Evolutionary conservation across 2,329 filamentous ascomycete species (phyloP), one percentile per base, ranked within the genome.

Genomic region (Ceratocystis cubensis): DNA sequence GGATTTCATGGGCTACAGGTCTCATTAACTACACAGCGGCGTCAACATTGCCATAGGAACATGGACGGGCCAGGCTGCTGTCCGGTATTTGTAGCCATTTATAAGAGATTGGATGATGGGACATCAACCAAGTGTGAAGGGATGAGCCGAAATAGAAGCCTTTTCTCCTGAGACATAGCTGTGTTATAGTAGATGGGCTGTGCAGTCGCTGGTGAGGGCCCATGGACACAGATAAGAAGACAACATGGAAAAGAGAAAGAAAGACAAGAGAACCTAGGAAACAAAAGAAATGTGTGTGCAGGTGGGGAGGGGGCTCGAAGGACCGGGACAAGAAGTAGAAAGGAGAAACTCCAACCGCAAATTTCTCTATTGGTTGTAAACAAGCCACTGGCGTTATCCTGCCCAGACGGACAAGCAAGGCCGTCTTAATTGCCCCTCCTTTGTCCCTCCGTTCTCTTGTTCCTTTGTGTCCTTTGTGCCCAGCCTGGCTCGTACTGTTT

Each of bases 131-230:
- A 37, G 15, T 37, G 1, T 59, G 56, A 37, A 59, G 56, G 56
- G 56, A 59, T 59, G 30, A 37, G 25, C 28, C 17, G 30, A 59
- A 20, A 37, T 59, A 59, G 56, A 59, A 37, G 17, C 56, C 28
- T 28, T 59, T 28, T 59, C 56, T 59, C 56, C 56, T 59, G 56
- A 59, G 56, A 37, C 56, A 59, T 20, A n/a, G 28, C 53, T 33
- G 53, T 59, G 53, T 6, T 59, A 37, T 59, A 59, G 53, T n/a
- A 59, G 56, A 28, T 59, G 56, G 56, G 8, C 25, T 59, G 37
- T 41, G 13, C 13, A 15, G 13, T 15, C 37, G 13, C 4, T 41
- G 13, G 37, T 13, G 17, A 17, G 28, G 20, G 50, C 13, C 4
- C 4, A 59, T 59, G 20, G 28, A 37, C 28, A 63, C 2, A 28